Base-by-base conservation (phyloP, 306 rosid genomes). In the Cotoneaster glaucophyllus region DNA sequence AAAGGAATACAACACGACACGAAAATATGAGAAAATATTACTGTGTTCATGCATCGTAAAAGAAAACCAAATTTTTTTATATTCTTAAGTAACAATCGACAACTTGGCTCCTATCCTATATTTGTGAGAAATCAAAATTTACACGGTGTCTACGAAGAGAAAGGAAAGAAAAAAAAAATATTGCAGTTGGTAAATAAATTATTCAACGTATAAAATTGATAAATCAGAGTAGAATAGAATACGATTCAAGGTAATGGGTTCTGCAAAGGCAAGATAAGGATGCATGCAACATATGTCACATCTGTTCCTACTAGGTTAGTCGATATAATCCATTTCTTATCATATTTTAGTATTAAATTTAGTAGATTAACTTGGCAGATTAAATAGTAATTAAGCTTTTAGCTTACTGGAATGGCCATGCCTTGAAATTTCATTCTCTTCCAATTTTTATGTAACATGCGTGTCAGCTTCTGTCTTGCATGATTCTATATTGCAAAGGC, bases 401-500 rank as follows among this genome's bases (percentile, higher is more conserved):
- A 11, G 28, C 31, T 10, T 15, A 21, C n/a, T 4, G 28, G 67
- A 4, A 18, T 17, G 52, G 19, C 13, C 50, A 11, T 29, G 62
- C 21, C 50, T 64, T 3, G 15, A 17, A 28, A 17, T 29, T 34
- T 50, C 12, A 9, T 13, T 32, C 32, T 17, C 28, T 39, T 34
- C 39, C 12, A 0, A 19, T 29, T 11, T 61, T n/a, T n/a, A n/a
- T n/a, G n/a, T n/a, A n/a, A n/a, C n/a, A n/a, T n/a, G n/a, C n/a
- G n/a, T 11, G 67, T 54, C 53, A 15, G 11, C 48, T 75, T 65
- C 79, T 67, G 52, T 37, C 73, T 18, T 64, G 67, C 63, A 39
- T 78, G 86, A 78, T 86, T 82, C 83, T 64, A 25, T 67, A 76
- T 71, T 65, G 70, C 10, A 8, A 54, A 3, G 75, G 14, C 59